phyloP scores from a whole-genome alignment of 78 protist genomes.

The Diacronema lutheri region DNA sequence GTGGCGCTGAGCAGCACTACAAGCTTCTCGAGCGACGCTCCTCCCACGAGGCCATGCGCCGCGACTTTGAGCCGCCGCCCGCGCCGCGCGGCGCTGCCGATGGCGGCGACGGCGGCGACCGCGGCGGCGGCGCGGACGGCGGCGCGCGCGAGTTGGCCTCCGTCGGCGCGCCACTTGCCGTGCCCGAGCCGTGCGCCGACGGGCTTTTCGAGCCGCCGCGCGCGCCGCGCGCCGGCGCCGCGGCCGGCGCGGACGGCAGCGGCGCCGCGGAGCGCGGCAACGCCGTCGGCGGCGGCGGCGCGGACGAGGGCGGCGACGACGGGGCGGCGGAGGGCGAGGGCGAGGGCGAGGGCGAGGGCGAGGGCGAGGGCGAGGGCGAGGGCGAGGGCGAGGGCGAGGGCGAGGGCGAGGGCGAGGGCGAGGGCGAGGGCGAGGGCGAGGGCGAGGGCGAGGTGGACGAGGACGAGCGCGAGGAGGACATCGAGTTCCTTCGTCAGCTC shows the following conservation, averaged over 20 bases:
- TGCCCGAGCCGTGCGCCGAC: neutral
- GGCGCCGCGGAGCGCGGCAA: too few species aligned
- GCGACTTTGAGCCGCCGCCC: neutral
- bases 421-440: neutral
- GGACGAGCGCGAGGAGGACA: neutral
- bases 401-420: neutral
- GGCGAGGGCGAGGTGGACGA: neutral
- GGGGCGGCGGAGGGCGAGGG: neutral
- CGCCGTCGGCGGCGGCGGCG: too few species aligned
- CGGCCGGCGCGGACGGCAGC: too few species aligned
- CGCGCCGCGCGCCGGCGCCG: too few species aligned
- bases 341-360: neutral
- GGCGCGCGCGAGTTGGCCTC: too few species aligned
- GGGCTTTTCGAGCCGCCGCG: neutral
- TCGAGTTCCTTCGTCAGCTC: too few species aligned
- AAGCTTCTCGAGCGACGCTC: too few species aligned
- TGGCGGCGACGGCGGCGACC: neutral
- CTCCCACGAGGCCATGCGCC: too few species aligned
- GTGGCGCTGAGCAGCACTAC: too few species aligned
- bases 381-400: neutral
- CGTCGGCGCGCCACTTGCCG: neutral
- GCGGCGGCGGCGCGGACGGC: neutral
- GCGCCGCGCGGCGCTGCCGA: neutral
- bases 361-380: neutral
- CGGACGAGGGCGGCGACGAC: neutral